Evolutionary conservation across 2,329 filamentous ascomycete species (phyloP).

Genomic region (Beauveria sp.): DNA sequence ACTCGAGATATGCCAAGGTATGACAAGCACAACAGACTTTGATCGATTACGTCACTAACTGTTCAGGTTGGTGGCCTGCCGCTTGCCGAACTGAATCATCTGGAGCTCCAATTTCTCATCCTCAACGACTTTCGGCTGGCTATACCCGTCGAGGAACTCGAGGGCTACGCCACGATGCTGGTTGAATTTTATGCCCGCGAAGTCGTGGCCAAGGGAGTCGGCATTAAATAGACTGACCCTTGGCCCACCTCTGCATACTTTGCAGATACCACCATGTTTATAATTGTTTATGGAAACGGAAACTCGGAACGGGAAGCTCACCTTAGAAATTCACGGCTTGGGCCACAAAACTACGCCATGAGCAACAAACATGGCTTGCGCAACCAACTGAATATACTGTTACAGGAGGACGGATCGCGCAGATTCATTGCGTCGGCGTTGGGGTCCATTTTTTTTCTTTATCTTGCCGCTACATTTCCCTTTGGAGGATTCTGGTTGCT

Average conservation of each 20-base stretch:
- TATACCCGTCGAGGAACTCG: constrained; percentile 88
- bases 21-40: constrained; percentile 15
- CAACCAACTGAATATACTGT: constrained; percentile 1
- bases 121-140: constrained; percentile 94
- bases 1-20: constrained; percentile 98
- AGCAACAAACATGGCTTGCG: background rate
- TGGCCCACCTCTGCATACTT: background rate
- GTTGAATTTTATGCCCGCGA: constrained; percentile 97
- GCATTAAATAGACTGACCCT: background rate
- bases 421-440: constrained; percentile 12
- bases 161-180: constrained; percentile 96
- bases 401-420: constrained; percentile 10
- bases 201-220: constrained; percentile 47
- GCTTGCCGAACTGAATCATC: constrained; percentile 84
- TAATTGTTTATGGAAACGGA: background rate
- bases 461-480: background rate
- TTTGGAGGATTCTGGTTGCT: background rate
- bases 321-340: constrained; percentile 3
- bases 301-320: background rate
- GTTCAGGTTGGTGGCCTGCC: constrained; percentile 85
- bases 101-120: constrained; percentile 91
- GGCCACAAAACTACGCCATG: background rate
- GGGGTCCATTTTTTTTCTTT: background rate
- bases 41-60: background rate
- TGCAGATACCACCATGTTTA: background rate